Conservation (phyloP, 208 protist genomes). For the Wallacemonas rigidus region DNA sequence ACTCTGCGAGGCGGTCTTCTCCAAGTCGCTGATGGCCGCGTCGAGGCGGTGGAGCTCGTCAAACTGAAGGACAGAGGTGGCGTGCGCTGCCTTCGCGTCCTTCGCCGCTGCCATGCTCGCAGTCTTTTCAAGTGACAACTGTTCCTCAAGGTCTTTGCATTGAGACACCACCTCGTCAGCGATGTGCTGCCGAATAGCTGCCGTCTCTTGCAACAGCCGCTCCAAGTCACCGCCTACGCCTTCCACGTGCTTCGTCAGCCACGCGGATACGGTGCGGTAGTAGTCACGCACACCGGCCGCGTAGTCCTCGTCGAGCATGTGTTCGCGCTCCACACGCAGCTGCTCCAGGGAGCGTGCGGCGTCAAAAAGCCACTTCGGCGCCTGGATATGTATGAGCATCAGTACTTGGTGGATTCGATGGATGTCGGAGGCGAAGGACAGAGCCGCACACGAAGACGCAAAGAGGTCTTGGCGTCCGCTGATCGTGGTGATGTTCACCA, state of each 20-base stretch:
- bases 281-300: slow-evolving; percentile 73
- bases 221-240: slow-evolving; percentile 51
- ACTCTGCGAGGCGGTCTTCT: slow-evolving; percentile 54
- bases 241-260: slow-evolving; percentile 60
- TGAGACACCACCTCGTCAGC: slow-evolving; percentile 46
- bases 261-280: slow-evolving; percentile 54
- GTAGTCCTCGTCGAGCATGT: slow-evolving; percentile 59
- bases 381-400: slow-evolving; percentile 78
- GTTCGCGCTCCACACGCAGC: slow-evolving; percentile 52
- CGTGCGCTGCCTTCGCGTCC: slow-evolving; percentile 46
- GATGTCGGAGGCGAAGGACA: slow-evolving; percentile 64
- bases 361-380: slow-evolving; percentile 82
- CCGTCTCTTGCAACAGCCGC: slow-evolving; percentile 62
- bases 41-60: slow-evolving; percentile 64
- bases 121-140: slow-evolving; percentile 40
- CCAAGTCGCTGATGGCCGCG: slow-evolving; percentile 47
- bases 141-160: slow-evolving; percentile 38
- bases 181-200: slow-evolving; percentile 57
- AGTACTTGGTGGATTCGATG: slow-evolving; percentile 80
- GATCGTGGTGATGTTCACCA: slow-evolving; percentile 83
- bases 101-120: slow-evolving; percentile 36
- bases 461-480: slow-evolving; percentile 74
- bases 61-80: slow-evolving; percentile 38
- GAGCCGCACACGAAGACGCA: slow-evolving; percentile 56
- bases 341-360: slow-evolving; percentile 61